phyloP scores from a whole-genome alignment of 441 rosid genomes.

The Euphorbia corollata region DNA sequence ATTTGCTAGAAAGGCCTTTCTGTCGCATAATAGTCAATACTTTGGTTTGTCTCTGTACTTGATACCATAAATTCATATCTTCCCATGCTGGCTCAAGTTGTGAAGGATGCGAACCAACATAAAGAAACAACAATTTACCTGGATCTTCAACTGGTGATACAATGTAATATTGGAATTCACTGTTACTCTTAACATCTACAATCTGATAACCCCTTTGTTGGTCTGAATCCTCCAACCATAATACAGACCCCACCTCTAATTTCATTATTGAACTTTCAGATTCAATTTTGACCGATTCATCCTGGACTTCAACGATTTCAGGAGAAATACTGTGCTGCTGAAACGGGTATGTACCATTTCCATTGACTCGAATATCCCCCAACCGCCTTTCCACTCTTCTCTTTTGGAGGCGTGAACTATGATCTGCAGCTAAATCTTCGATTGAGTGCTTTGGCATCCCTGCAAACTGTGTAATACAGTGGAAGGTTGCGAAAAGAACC shows the following conservation, averaged over 20 bases:
- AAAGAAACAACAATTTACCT: constrained; percentile 58
- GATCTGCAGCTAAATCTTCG: constrained; percentile 93
- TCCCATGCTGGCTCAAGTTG: constrained; percentile 89
- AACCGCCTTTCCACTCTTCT: constrained; percentile 76
- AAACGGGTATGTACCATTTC: constrained; percentile 47
- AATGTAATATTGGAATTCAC: constrained; percentile 51
- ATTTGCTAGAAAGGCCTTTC: constrained; percentile 77
- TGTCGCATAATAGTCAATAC: constrained; percentile 71
- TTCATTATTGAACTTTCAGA: constrained; percentile 52
- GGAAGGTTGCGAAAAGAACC: constrained; percentile 78
- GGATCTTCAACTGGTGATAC: constrained; percentile 72
- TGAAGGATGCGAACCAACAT: constrained; percentile 79
- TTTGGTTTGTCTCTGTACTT: constrained; percentile 89
- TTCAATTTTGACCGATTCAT: constrained; percentile 50
- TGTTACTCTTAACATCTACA: constrained; percentile 37
- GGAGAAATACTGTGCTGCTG: constrained; percentile 59
- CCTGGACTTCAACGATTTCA: constrained; percentile 86
- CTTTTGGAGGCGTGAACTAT: constrained; percentile 74
- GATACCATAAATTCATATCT: constrained; percentile 91
- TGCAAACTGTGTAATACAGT: constrained; percentile 64
- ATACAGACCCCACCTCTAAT: constrained; percentile 67
- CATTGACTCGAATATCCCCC: constrained; percentile 50
- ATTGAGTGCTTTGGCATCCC: constrained; percentile 76
- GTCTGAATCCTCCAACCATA: constrained; percentile 79
- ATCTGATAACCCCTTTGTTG: constrained; percentile 66